These are phyloP conservation scores for Malus hybrid DNA, from an alignment of 331 rosid genomes.

Conservation along the genomic window DNA sequence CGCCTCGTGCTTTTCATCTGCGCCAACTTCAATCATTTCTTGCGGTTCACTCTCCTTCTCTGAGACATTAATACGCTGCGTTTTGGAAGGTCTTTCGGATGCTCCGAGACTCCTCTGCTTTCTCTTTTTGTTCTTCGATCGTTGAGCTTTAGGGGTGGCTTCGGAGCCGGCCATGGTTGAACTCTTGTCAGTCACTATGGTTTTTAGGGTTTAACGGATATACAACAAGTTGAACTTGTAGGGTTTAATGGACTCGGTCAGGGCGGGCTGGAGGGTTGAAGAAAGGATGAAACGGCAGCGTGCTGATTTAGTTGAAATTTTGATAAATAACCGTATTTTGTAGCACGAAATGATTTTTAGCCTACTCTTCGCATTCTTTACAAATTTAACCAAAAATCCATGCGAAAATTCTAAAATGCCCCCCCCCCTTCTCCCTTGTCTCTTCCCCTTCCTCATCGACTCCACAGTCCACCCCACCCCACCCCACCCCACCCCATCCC, in stretches of 20 bases:
- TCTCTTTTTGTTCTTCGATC: slow-evolving; percentile 37
- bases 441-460: too few relatives aligned
- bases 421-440: too few relatives aligned
- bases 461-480: too few relatives aligned
- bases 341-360: too few relatives aligned
- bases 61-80: slow-evolving; percentile 20
- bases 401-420: too few relatives aligned
- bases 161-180: slow-evolving; percentile 27
- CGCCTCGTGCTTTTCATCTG: slow-evolving; percentile 1
- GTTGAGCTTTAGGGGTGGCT: slow-evolving; percentile 16
- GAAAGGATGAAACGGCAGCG: not conserved
- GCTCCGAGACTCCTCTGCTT: slow-evolving; percentile 20
- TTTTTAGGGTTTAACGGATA: not conserved
- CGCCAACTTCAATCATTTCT: slow-evolving; percentile 1
- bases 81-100: slow-evolving; percentile 27
- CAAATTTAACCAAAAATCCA: too few relatives aligned
- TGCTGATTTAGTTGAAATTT: too few relatives aligned
- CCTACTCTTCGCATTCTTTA: too few relatives aligned
- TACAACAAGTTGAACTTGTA: too few relatives aligned
- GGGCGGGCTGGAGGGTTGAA: not conserved
- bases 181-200: not conserved
- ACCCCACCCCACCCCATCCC: too few relatives aligned
- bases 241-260: too few relatives aligned
- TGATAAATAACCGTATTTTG: too few relatives aligned
- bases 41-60: slow-evolving; percentile 20